A percentile compares a stretch with the other conserved stretches of the same genome.
Conservation (phyloP, 495 filamentous ascomycete species). For the Acidomyces sp. region DNA sequence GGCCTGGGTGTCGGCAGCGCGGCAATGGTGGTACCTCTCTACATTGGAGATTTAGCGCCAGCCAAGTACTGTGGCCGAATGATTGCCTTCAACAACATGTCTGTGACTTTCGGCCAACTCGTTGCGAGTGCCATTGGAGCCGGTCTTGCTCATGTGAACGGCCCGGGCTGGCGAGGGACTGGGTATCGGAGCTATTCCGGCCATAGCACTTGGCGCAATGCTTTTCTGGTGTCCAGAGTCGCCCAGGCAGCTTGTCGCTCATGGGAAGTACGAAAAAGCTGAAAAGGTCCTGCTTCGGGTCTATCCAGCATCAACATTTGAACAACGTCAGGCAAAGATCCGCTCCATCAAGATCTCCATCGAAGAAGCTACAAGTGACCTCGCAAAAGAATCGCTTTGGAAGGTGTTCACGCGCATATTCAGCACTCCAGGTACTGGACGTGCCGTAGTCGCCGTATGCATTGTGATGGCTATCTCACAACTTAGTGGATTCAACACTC, state of each 20-base stretch:
- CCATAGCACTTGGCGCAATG: conserved; percentile 7
- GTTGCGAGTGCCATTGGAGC: conserved; percentile 11
- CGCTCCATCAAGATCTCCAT: conserved; percentile 9
- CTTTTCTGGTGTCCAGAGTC: conserved; percentile 9
- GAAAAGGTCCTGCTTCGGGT: conserved; percentile 1
- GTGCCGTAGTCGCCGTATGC: conserved; percentile 7
- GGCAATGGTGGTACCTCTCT: conserved; percentile 11
- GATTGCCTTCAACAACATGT: conserved; percentile 12
- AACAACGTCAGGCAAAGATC: conserved; percentile 12
- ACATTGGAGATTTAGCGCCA: conserved; percentile 22
- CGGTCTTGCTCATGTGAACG: conserved; percentile 9
- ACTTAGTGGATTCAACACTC: conserved; percentile 12
- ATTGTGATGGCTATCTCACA: conserved; percentile 14
- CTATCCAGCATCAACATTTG: conserved; percentile 7
- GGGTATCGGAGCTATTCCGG: conserved; percentile 10
- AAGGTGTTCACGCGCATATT: conserved; percentile 10
- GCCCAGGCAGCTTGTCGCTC: conserved; percentile 7
- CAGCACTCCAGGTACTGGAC: conserved; percentile 6
- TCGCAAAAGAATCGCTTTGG: conserved; percentile 5
- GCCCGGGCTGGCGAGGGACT: conserved; percentile 9
- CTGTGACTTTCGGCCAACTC: conserved; percentile 11
- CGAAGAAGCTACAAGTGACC: conserved; percentile 3
- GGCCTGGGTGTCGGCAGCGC: conserved; percentile 10
- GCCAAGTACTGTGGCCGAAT: conserved; percentile 12
- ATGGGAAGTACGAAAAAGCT: background rate